phyloP scores from a whole-genome alignment of 2,329 filamentous ascomycete genomes.

The Hypoxylon sp. region DNA sequence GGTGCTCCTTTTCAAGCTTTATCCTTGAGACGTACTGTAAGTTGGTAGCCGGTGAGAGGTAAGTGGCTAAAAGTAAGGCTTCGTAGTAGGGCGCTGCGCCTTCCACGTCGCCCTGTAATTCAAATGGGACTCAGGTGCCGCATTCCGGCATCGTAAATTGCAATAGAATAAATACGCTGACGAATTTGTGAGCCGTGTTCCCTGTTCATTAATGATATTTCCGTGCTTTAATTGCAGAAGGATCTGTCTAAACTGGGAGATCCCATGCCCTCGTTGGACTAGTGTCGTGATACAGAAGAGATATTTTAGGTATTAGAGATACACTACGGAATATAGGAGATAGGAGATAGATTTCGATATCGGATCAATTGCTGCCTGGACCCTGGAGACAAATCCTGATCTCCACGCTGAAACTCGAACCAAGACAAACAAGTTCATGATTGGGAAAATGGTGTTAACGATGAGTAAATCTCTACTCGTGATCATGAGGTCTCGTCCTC shows the following conservation, averaged over 20 bases:
- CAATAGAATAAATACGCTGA: conserved; percentile 24
- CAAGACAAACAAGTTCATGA: conserved; percentile 32
- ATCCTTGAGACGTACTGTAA: conserved; percentile 2
- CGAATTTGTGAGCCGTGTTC: conserved; percentile 19
- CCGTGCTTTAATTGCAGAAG: conserved; percentile 27
- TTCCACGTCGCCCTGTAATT: conserved; percentile 27
- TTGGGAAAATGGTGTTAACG: neutral
- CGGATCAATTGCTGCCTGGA: conserved; percentile 24
- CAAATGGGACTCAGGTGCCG: conserved; percentile 13
- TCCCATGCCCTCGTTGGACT: conserved; percentile 19
- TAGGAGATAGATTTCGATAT: conserved; percentile 15
- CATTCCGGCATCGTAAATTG: conserved; percentile 1
- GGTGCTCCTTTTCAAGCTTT: conserved; percentile 9
- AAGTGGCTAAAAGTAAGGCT: conserved; percentile 7
- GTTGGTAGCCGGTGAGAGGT: too few relatives aligned
- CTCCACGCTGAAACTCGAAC: conserved; percentile 21
- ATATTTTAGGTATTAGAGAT: conserved; percentile 21
- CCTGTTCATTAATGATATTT: conserved; percentile 1
- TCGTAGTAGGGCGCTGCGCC: conserved; percentile 21
- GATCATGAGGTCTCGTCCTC: conserved; percentile 2
- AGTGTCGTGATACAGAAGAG: conserved; percentile 24
- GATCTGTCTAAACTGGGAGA: conserved; percentile 30
- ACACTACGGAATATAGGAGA: conserved; percentile 5
- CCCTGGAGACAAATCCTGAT: conserved; percentile 26
- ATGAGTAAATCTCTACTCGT: conserved; percentile 2